Evolutionary conservation across 108 stramenopile species (phyloP).

Genomic region (Cyclotella sp.): DNA sequence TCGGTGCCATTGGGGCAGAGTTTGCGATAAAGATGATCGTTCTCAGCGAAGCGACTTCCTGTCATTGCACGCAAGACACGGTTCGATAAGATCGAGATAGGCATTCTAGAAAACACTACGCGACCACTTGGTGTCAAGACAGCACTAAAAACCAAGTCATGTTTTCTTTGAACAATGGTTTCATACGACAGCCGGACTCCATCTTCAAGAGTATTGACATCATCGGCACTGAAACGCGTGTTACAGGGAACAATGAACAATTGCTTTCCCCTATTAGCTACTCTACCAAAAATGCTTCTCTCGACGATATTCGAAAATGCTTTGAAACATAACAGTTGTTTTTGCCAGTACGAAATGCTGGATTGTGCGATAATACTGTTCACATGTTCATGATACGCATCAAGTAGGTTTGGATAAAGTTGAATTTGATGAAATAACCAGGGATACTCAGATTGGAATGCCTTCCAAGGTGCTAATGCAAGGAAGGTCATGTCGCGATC

Average conservation of each 20-base stretch:
- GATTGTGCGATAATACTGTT: background rate
- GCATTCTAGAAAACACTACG: background rate
- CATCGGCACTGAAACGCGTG: background rate
- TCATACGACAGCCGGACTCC: too few relatives aligned
- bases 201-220: background rate
- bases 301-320: background rate
- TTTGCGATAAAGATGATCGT: background rate
- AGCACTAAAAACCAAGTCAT: background rate
- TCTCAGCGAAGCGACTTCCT: background rate
- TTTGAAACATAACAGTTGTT: background rate
- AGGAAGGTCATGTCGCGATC: background rate
- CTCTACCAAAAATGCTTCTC: background rate
- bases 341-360: background rate
- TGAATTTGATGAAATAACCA: background rate
- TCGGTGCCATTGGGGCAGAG: background rate
- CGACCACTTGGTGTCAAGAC: background rate
- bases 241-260: background rate
- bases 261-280: background rate
- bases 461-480: background rate
- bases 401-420: background rate
- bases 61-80: background rate
- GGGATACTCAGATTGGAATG: background rate
- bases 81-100: background rate
- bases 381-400: background rate
- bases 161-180: too few relatives aligned